These are phyloP conservation scores for Rhodotorula toruloides DNA, from an alignment of 768 basidiomycete species.

Conservation along the genomic window DNA sequence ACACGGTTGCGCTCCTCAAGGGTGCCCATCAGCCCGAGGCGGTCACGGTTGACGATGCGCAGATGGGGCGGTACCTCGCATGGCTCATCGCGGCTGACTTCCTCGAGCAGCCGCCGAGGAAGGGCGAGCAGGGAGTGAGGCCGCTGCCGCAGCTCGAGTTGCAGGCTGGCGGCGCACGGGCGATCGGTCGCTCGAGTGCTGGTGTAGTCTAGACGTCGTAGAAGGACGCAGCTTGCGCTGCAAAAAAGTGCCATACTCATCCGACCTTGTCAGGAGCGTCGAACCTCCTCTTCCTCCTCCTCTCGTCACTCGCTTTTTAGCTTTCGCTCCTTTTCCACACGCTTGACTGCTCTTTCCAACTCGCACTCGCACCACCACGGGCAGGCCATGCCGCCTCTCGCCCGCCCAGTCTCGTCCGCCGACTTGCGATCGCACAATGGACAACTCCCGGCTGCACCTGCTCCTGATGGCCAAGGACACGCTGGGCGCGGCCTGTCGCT, in stretches of 20 bases:
- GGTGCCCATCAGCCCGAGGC: constrained; percentile 48
- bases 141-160: constrained; percentile 32
- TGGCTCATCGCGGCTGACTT: constrained; percentile 87
- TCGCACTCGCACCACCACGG: background rate
- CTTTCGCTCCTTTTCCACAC: background rate
- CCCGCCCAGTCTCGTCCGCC: background rate
- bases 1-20: constrained; percentile 63
- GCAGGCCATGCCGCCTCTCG: background rate
- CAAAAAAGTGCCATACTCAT: too few relatives aligned
- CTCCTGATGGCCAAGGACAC: background rate
- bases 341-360: background rate
- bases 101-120: constrained; percentile 56
- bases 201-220: background rate
- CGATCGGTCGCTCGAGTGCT: constrained; percentile 23
- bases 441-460: background rate
- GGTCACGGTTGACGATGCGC: constrained; percentile 64
- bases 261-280: too few relatives aligned
- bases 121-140: constrained; percentile 8
- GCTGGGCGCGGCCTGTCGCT: background rate
- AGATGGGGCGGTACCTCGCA: constrained; percentile 82
- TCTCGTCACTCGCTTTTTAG: too few relatives aligned
- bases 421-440: background rate
- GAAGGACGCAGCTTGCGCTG: too few relatives aligned
- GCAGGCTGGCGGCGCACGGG: constrained; percentile 19
- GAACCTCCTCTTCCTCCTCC: too few relatives aligned